A percentile compares a stretch with the other conserved stretches of the same genome.
Evolutionary conservation across 805 yeast genomes (phyloP).

Genomic region (Lachancea sp.): DNA sequence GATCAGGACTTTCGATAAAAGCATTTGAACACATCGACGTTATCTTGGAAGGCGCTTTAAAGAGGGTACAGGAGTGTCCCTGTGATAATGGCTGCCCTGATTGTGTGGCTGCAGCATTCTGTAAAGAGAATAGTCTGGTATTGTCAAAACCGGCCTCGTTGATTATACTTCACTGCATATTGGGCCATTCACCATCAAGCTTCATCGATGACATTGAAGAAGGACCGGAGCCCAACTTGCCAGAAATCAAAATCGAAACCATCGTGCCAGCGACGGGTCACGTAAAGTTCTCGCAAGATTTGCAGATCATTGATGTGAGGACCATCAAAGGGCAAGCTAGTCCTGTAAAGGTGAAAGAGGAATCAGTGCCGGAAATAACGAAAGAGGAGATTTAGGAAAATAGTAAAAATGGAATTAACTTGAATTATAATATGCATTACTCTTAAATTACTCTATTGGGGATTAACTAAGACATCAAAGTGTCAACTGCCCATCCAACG

Average conservation of each 20-base stretch:
- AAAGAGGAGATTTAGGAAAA: too few species aligned
- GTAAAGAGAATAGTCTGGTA: constrained; percentile 77
- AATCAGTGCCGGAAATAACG: not conserved
- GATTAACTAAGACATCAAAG: constrained; percentile 53
- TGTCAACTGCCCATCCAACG: constrained; percentile 87
- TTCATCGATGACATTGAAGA: constrained; percentile 38
- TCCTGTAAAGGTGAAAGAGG: constrained; percentile 2
- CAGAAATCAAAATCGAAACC: constrained; percentile 61
- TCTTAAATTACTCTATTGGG: not conserved
- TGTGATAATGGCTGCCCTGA: constrained; percentile 67
- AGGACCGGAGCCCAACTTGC: constrained; percentile 77
- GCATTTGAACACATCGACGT: constrained; percentile 74
- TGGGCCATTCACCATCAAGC: constrained; percentile 42
- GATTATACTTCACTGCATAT: constrained; percentile 55
- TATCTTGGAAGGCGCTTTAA: constrained; percentile 53
- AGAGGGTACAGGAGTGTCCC: constrained; percentile 55
- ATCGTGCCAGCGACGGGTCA: constrained; percentile 47
- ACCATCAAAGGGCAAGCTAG: not conserved
- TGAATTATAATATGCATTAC: not conserved
- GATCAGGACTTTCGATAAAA: constrained; percentile 73
- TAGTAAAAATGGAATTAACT: too few species aligned
- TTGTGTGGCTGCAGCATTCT: constrained; percentile 78
- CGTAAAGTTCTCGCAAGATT: constrained; percentile 58
- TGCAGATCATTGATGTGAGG: constrained; percentile 44
- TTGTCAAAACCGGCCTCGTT: constrained; percentile 82